A percentile compares a stretch with the other conserved stretches of the same genome.
phyloP scores from a whole-genome alignment of 2,329 filamentous ascomycete genomes.

The Hysterium pulicare region DNA sequence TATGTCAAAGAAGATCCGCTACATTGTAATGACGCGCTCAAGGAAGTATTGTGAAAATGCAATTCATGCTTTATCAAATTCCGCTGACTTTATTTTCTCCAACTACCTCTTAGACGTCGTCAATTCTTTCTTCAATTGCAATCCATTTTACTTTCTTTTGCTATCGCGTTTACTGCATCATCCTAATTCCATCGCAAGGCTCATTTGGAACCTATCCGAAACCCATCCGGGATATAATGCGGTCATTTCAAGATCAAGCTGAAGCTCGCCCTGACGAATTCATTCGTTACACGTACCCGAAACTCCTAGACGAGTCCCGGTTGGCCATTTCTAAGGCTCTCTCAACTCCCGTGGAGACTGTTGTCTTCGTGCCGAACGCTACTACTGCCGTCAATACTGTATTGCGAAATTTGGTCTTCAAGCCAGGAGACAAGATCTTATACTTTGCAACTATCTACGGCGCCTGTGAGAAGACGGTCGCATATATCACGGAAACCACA shows the following conservation, averaged over 20 bases:
- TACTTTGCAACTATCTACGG: conserved; percentile 78
- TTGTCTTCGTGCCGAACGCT: conserved; percentile 79
- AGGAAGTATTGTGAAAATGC: too few species aligned
- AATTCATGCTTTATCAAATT: too few species aligned
- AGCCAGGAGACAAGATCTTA: conserved; percentile 69
- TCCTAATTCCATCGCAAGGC: conserved; percentile 41
- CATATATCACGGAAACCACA: conserved; percentile 68
- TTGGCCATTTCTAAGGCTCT: conserved; percentile 55
- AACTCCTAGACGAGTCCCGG: conserved; percentile 62
- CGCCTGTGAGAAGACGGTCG: conserved; percentile 69
- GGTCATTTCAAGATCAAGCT: conserved; percentile 61
- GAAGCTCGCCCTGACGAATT: conserved; percentile 73
- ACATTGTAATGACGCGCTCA: too few species aligned
- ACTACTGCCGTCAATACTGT: conserved; percentile 76
- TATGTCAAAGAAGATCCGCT: too few species aligned
- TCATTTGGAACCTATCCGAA: conserved; percentile 77
- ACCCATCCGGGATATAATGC: conserved; percentile 57
- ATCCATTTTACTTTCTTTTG: too few species aligned
- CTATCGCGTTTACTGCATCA: not conserved
- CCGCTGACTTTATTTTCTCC: too few species aligned
- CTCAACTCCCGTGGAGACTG: conserved; percentile 60
- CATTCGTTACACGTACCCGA: conserved; percentile 65
- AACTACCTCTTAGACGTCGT: too few species aligned
- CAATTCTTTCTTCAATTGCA: too few species aligned
- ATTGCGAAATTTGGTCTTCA: conserved; percentile 69